These are phyloP conservation scores for Naegleria gruberi DNA, from an alignment of 208 protist genomes.

Conservation along the genomic window DNA sequence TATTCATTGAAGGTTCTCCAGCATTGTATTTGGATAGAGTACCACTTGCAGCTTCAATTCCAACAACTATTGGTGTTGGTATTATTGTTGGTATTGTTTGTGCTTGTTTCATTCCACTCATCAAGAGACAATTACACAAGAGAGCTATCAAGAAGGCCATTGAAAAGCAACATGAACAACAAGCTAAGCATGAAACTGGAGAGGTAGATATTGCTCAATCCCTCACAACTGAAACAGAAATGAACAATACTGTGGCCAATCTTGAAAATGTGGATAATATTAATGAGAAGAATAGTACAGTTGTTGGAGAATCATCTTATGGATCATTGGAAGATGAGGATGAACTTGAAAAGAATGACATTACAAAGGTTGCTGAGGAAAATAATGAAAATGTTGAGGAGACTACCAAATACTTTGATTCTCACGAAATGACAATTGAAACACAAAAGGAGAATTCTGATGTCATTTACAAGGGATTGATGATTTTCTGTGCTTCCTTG, in stretches of 20 bases:
- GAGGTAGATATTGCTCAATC: neutral
- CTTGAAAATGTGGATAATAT: neutral
- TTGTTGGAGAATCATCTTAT: too few relatives aligned
- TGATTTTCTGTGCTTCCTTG: conserved; percentile 66
- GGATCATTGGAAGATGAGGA: neutral
- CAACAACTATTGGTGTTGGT: neutral
- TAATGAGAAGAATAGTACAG: too few relatives aligned
- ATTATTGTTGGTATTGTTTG: neutral
- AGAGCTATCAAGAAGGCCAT: neutral
- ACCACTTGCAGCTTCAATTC: neutral
- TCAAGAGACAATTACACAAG: neutral
- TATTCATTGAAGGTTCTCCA: neutral
- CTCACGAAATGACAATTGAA: neutral
- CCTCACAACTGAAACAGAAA: neutral
- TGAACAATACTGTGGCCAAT: neutral
- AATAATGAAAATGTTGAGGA: neutral
- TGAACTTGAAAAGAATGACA: neutral
- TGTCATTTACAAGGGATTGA: conserved; percentile 62
- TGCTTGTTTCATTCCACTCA: neutral
- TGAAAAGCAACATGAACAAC: neutral
- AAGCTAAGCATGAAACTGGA: neutral
- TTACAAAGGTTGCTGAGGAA: neutral
- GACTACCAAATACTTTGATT: neutral
- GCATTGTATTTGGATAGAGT: neutral
- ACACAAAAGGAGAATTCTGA: neutral